These are phyloP conservation scores for Penicillium macrosclerotiorum DNA, from an alignment of 495 filamentous ascomycete species.

Conservation along the genomic window DNA sequence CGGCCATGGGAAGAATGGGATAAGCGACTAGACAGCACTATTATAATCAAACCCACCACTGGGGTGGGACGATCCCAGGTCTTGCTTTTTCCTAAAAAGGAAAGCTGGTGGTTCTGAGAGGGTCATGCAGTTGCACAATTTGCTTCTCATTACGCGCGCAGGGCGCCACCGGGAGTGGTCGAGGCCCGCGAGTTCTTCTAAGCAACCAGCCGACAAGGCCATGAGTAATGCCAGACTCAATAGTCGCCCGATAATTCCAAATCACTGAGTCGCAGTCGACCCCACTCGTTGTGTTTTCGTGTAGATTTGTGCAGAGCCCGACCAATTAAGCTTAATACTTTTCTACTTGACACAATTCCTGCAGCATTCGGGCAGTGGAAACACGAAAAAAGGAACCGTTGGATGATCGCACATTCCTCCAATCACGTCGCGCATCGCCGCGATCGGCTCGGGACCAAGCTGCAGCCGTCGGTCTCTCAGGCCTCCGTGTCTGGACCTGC, in stretches of 20 bases:
- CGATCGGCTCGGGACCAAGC: constrained; percentile 5
- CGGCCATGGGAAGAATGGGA: neutral
- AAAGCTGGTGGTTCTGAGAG: neutral
- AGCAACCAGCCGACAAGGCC: constrained; percentile 7
- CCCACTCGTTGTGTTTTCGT: neutral
- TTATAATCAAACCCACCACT: too few species aligned
- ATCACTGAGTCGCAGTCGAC: too few species aligned
- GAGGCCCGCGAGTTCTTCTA: constrained; percentile 11
- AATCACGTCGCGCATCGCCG: neutral
- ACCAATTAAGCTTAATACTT: constrained; percentile 13
- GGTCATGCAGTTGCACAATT: too few species aligned
- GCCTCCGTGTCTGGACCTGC: constrained; percentile 12
- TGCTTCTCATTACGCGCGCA: too few species aligned
- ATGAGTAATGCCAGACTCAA: constrained; percentile 1
- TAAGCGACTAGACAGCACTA: neutral
- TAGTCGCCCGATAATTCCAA: constrained; percentile 1
- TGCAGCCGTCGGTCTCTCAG: constrained; percentile 2
- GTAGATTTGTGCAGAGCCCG: constrained; percentile 4
- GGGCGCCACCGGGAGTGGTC: too few species aligned
- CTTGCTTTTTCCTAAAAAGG: constrained; percentile 1
- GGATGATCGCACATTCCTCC: neutral
- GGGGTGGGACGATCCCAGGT: too few species aligned
- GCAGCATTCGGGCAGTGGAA: too few species aligned
- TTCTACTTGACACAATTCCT: neutral
- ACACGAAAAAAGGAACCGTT: too few species aligned